These are phyloP conservation scores for Penicillium paradoxum DNA, from an alignment of 495 filamentous ascomycete genomes.

Conservation along the genomic window DNA sequence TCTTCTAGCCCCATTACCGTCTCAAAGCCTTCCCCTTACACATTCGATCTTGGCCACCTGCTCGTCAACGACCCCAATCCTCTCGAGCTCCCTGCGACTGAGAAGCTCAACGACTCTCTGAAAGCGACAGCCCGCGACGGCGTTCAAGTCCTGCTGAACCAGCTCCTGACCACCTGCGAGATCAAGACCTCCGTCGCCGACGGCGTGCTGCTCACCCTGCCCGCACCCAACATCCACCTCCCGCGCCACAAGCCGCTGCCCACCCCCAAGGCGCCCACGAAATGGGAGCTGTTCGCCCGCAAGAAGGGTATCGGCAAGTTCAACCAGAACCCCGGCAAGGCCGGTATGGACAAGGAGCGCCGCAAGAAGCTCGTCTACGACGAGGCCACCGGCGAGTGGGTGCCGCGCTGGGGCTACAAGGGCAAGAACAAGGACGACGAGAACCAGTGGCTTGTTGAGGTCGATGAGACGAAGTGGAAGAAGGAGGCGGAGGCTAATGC, in stretches of 20 bases:
- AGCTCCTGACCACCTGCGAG: slow-evolving; percentile 80
- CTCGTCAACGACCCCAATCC: slow-evolving; percentile 80
- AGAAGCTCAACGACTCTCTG: slow-evolving; percentile 47
- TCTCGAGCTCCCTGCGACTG: slow-evolving; percentile 44
- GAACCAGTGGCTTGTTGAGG: slow-evolving; percentile 82
- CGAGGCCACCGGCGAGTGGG: slow-evolving; percentile 80
- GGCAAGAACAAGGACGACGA: slow-evolving; percentile 80
- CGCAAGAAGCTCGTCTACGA: slow-evolving; percentile 82
- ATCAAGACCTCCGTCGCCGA: slow-evolving; percentile 55
- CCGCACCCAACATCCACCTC: slow-evolving; percentile 57
- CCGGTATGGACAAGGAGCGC: slow-evolving; percentile 49
- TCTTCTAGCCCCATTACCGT: slow-evolving; percentile 54
- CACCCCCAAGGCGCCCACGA: slow-evolving; percentile 70
- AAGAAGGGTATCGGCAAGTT: slow-evolving; percentile 82
- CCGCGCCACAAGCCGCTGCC: slow-evolving; percentile 92
- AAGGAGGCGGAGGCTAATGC: slow-evolving; percentile 57
- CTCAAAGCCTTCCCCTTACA: slow-evolving; percentile 80
- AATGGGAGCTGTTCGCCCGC: slow-evolving; percentile 90
- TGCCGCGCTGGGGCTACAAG: slow-evolving; percentile 91
- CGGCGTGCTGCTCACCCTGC: slow-evolving; percentile 73
- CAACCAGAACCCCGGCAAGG: slow-evolving; percentile 38
- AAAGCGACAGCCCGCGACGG: slow-evolving; percentile 72
- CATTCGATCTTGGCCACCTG: slow-evolving; percentile 86
- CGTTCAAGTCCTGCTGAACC: slow-evolving; percentile 82
- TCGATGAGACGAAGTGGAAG: slow-evolving; percentile 67